Evolutionary conservation across 495 filamentous ascomycete genomes (phyloP).

Genomic region (Penicillium samsonianum): DNA sequence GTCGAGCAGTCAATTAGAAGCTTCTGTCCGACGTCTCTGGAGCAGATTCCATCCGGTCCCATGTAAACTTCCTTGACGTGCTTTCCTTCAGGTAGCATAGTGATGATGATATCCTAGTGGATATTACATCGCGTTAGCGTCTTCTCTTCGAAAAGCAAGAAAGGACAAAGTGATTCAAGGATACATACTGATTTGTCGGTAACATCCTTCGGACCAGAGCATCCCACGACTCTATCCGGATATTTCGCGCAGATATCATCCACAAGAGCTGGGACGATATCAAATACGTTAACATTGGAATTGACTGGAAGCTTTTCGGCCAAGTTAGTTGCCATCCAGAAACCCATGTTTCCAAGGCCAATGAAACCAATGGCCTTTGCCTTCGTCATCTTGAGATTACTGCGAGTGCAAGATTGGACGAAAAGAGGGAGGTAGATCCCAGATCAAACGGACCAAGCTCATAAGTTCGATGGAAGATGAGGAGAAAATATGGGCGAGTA

Average conservation of each 20-base stretch:
- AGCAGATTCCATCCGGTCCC: conserved; percentile 35
- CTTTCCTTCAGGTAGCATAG: conserved; percentile 65
- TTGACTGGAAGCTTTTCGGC: conserved; percentile 35
- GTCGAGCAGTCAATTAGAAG: conserved; percentile 49
- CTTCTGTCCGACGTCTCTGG: conserved; percentile 29
- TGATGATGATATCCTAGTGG: conserved; percentile 61
- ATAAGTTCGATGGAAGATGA: neutral
- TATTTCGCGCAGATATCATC: conserved; percentile 35
- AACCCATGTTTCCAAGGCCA: conserved; percentile 52
- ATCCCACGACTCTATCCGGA: conserved; percentile 26
- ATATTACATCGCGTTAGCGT: neutral
- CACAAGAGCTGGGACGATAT: conserved; percentile 35
- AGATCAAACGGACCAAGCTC: neutral
- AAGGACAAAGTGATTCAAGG: neutral
- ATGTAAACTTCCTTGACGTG: conserved; percentile 63
- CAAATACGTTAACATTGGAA: conserved; percentile 40
- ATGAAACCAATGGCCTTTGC: conserved; percentile 42
- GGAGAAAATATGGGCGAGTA: neutral
- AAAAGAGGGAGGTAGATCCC: neutral
- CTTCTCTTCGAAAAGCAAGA: neutral
- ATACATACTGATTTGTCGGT: conserved; percentile 42
- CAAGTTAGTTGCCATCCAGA: conserved; percentile 45
- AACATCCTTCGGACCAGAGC: conserved; percentile 39
- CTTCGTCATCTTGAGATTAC: neutral
- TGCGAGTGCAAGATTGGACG: neutral